Evolutionary conservation across 495 filamentous ascomycete species (phyloP), one percentile per base, ranked within the genome.

Genomic region (Xylaria grammica): DNA sequence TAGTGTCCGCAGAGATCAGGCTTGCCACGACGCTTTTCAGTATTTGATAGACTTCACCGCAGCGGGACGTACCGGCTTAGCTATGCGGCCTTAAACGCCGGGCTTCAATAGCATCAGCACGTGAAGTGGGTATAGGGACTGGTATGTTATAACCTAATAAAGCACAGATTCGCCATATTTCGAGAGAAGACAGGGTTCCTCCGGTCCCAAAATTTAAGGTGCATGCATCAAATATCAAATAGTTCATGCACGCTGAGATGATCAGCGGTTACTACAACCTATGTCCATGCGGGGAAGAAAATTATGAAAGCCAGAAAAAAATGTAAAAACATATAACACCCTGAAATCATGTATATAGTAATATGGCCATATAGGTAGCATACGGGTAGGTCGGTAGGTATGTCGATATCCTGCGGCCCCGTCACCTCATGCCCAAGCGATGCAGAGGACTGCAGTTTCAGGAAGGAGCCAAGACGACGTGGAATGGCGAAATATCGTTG

Each of bases 391-490:
- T 5, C 34, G 34, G 5, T 36, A 36, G 34, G 11, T 42, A 62
- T 62, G 49, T 51, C 59, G 59, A 52, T 15, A 62, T 62, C 30
- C 30, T 62, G 59, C 59, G 42, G 20, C 24, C 15, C 45, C 11
- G 59, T 63, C 60, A 63, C 60, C 60, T 63, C 60, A 63, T 63
- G 4, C 27, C 7, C 7, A 26, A 38, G 4, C 20, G 51, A 34
- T 10, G 27, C 19, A 55, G 20, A 32, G 22, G 8, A 19, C 11
- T 50, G 32, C 59, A 36, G 48, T 60, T 65, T 65, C 49, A 38
- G 63, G 63, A 59, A 65, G 63, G 63, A 60, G 63, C 62, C 62
- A 58, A 50, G 63, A 52, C 26, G 6, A 8, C 6, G 27, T 27
- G 20, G 46, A 49, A 58, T 58, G 44, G 55, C 55, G 62, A 58